Evolutionary conservation across 805 yeast genomes (phyloP).

Genomic region (Starmera pachycereana): DNA sequence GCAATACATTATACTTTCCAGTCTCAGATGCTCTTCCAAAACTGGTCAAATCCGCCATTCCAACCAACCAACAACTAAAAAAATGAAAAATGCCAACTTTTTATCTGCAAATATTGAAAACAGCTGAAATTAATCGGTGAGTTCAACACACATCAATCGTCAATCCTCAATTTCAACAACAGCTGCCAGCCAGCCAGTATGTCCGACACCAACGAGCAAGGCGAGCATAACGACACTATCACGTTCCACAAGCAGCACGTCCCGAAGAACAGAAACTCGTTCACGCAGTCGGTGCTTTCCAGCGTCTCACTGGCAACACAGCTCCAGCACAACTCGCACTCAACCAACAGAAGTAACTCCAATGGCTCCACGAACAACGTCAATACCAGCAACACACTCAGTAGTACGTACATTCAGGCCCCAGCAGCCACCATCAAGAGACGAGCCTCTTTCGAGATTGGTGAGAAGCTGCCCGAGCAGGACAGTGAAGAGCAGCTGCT

Average conservation of each 20-base stretch:
- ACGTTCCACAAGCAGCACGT: slow-evolving; percentile 59
- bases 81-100: too few species aligned
- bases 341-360: slow-evolving; percentile 5
- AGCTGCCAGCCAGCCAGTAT: too few species aligned
- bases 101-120: too few species aligned
- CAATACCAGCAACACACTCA: slow-evolving; percentile 15
- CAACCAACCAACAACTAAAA: too few species aligned
- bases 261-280: slow-evolving; percentile 27
- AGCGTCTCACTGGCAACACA: slow-evolving; percentile 67
- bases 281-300: slow-evolving; percentile 31
- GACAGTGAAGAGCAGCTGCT: slow-evolving; percentile 18
- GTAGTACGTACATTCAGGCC: slow-evolving; percentile 28
- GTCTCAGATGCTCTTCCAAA: too few species aligned
- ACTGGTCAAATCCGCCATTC: too few species aligned
- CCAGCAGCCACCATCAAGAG: slow-evolving; percentile 27
- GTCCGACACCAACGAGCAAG: slow-evolving; percentile 26
- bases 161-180: too few species aligned
- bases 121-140: too few species aligned
- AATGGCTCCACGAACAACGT: slow-evolving; percentile 7
- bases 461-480: slow-evolving; percentile 21
- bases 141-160: too few species aligned
- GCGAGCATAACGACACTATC: slow-evolving; percentile 58
- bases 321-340: slow-evolving; percentile 30
- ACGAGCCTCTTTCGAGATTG: slow-evolving; percentile 20
- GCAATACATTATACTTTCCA: too few species aligned